These are phyloP conservation scores for Penicillium sp. DNA, from an alignment of 2,329 filamentous ascomycete genomes.

Conservation along the genomic window DNA sequence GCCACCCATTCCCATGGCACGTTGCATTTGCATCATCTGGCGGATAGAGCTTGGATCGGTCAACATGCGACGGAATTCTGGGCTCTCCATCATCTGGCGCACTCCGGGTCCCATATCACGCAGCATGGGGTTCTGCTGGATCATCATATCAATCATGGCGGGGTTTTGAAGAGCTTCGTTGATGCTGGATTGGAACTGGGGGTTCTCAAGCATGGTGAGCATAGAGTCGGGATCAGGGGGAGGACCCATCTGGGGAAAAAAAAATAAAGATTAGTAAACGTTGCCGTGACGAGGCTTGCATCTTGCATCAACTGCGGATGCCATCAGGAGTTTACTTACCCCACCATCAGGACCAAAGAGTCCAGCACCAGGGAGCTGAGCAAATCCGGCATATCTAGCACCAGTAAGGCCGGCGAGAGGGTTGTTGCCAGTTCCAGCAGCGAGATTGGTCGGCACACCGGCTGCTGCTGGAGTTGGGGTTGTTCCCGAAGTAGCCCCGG, in stretches of 20 bases:
- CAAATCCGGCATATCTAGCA: conserved; percentile 88
- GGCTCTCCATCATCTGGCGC: conserved; percentile 82
- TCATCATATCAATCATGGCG: conserved; percentile 91
- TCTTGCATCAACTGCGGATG: not conserved
- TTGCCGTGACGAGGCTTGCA: not conserved
- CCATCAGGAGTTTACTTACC: conserved; percentile 57
- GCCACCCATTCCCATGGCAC: conserved; percentile 56
- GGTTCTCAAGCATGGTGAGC: conserved; percentile 82
- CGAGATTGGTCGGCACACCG: conserved; percentile 51
- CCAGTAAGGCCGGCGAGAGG: conserved; percentile 88
- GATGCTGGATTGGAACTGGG: conserved; percentile 81
- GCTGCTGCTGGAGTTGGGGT: conserved; percentile 33
- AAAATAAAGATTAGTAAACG: conserved; percentile 15
- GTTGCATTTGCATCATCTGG: conserved; percentile 79
- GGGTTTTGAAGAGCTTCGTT: conserved; percentile 96
- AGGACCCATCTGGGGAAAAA: conserved; percentile 73
- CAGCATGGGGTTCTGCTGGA: conserved; percentile 84
- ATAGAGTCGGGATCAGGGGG: conserved; percentile 80
- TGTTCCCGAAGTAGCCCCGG: conserved; percentile 34
- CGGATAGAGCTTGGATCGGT: conserved; percentile 84
- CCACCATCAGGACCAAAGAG: conserved; percentile 94
- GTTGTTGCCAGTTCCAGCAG: conserved; percentile 69
- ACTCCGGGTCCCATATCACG: conserved; percentile 70
- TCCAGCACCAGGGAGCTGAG: conserved; percentile 81
- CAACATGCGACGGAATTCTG: conserved; percentile 88